These are phyloP conservation scores for Chamaecrista fasciculata DNA, from an alignment of 306 rosid species.

Conservation along the genomic window DNA sequence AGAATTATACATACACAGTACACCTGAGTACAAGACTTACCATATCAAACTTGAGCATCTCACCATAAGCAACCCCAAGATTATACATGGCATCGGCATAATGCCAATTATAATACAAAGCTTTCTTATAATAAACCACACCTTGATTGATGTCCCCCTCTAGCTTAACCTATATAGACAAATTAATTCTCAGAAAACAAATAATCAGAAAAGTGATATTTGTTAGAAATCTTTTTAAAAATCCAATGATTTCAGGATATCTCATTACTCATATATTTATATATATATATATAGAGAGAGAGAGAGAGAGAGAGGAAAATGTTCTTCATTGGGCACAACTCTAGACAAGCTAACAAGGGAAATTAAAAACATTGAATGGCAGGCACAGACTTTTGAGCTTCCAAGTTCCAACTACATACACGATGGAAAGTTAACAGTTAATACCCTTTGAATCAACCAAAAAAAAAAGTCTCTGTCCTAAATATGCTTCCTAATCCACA, in stretches of 20 bases:
- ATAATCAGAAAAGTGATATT: conserved; percentile 15
- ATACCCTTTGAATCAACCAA: too few species aligned
- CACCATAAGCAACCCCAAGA: conserved; percentile 98
- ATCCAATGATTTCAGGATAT: conserved; percentile 18
- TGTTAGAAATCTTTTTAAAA: not conserved
- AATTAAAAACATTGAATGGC: not conserved
- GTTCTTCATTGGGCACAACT: not conserved
- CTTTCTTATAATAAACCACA: conserved; percentile 83
- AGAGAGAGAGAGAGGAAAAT: not conserved
- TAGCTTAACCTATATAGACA: conserved; percentile 66
- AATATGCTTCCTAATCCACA: not conserved
- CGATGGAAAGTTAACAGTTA: not conserved
- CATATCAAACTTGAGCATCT: conserved; percentile 95
- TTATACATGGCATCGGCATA: conserved; percentile 99
- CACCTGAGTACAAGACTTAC: conserved; percentile 44
- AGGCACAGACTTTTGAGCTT: not conserved
- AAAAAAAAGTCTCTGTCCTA: too few species aligned
- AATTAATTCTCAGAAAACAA: conserved; percentile 25
- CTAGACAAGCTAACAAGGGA: conserved; percentile 21
- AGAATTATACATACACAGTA: not conserved
- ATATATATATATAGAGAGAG: too few species aligned
- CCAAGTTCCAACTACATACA: not conserved
- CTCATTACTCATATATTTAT: not conserved
- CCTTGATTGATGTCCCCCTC: conserved; percentile 90
- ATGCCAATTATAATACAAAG: conserved; percentile 89